Base-by-base conservation (phyloP, 176 grass and related monocot species). In the Typha latifolia region DNA sequence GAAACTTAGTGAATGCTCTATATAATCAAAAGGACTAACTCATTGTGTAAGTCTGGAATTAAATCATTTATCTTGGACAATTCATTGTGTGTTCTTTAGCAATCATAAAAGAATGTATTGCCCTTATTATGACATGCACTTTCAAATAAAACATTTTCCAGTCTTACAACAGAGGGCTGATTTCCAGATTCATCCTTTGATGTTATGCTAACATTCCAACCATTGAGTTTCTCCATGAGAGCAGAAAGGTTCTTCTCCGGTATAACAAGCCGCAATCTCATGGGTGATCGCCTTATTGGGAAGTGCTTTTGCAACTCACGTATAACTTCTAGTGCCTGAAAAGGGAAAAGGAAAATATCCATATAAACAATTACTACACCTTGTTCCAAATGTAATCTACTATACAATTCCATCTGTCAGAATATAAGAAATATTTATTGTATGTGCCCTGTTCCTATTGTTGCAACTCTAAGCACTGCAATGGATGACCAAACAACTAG, bases 251-350 rank as follows among this genome's bases (percentile, higher is more conserved):
- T 80, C 23, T 76, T 68, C 79, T 89, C 82, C 12, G 93, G 83
- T 51, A 82, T 80, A 80, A 82, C 79, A 69, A 96, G 82, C 18
- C 88, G 63, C 24, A 86, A 84, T 43, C 81, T 84, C 76, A 97
- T 70, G 59, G 88, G 93, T 56, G 88, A 84, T 67, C 88, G 84
- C 72, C 86, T 92, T 80, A 97, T 89, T 65, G 82, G 75, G 14
- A 84, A 96, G 18, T 80, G 66, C 69, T 96, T 90, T 18, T 84
- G 77, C 2, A 96, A 82, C 66, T 91, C 90, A 70, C 90, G 84
- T 65, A 97, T 97, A 77, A 92, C 67, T 72, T 74, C 87, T 57
- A 97, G 71, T 72, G 88, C 85, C 93, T 92, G 59, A 12, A 59
- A 66, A 64, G 72, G 11, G 14, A 12, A 74, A 79, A 37, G 73